Evolutionary conservation across 352 stramenopile genomes (phyloP), one percentile per base, ranked within the genome.

Genomic region (Globisporangium irregulare): DNA sequence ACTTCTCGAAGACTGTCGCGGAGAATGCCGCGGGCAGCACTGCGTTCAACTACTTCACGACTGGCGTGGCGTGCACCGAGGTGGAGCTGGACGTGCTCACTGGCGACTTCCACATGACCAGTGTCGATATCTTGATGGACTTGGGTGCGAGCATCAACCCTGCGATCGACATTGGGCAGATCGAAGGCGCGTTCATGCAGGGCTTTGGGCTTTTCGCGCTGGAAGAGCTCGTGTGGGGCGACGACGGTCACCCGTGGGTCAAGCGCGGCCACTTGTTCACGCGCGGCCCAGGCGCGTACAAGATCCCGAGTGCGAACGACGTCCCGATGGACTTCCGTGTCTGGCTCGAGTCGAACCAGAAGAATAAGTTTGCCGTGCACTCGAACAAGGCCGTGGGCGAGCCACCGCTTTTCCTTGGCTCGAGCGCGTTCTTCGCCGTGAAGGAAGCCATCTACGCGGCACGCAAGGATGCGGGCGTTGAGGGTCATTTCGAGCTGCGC

Each of bases 101-200:
- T 27, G 97, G 97, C 58, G 95, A 99, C 74, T 94, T 94, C 67
- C 76, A 91, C 56, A 87, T 97, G 76, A 41, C 84, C 32, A 80
- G 81, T 58, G 84, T 91, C 20, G 89, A 97, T 64, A 85, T 98
- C 57, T 59, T 93, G 56, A 97, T 97, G 89, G 92, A 98, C 67
- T 81, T 99, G 24, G 97, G 97, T 29, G 88, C 88, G 10, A 98
- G 90, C 61, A 97, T 99, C 71, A 99, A 99, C 74, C 96, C 96
- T 34, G 85, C 92, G 18, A 98, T 99, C 75, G 96, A 99, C 72
- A 97, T 99, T 73, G 96, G 97, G 18, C 97, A 99, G 78, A 98
- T 99, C 43, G 97, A 99, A 81, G 97, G 97, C 34, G 97, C 95
- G 1, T 99, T 99, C 75, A 91, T 98, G 63, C 96, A 99, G 70